Evolutionary conservation across 1,139 yeast genomes (phyloP), one percentile per base, ranked within the genome.

Genomic region (Sporopachydermia cereana): DNA sequence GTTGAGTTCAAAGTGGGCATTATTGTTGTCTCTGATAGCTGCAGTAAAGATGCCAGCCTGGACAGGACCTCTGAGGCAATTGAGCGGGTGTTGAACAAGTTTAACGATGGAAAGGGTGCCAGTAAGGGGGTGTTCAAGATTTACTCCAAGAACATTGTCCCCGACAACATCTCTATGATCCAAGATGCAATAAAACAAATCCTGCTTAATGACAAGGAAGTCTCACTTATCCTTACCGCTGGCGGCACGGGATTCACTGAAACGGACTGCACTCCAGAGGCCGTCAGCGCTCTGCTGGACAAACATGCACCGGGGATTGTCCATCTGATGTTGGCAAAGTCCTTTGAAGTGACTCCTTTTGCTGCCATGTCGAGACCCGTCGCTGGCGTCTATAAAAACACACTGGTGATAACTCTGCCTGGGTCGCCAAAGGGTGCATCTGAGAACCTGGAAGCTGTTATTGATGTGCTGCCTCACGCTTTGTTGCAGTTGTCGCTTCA

Each of bases 171-270:
- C 2, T 48, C 48, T n/a, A 52, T 50, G n/a, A 67, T 70, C 31
- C 64, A 59, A 43, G 42, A 47, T 3, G 49, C 43, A 2, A 50
- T 69, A 12, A 47, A 45, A 12, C 45, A 49, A 14, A 57, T 61
- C 61, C 51, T 58, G 3, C 47, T 45, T 16, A 43, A 43, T n/a
- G 47, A 36, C 18, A 47, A 47, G 17, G 48, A 49, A 1, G 24
- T 54, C 34, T 44, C 54, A 12, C 51, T 67, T 20, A 54, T 71
- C 14, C 41, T 71, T 12, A 66, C 72, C 0, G 57, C 67, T n/a
- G 77, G 77, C 3, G 77, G 77, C 0, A 72, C 77, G 0, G 77
- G 77, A 2, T 70, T 72, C 52, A 57, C 69, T 3, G 51, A 51
- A 2, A 52, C 61, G 5, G 77, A 72, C 53, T 55, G 61, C 12